Evolutionary conservation across 2,329 filamentous ascomycete genomes (phyloP), one percentile per base, ranked within the genome.

Genomic region (Fusarium keratoplasticum): DNA sequence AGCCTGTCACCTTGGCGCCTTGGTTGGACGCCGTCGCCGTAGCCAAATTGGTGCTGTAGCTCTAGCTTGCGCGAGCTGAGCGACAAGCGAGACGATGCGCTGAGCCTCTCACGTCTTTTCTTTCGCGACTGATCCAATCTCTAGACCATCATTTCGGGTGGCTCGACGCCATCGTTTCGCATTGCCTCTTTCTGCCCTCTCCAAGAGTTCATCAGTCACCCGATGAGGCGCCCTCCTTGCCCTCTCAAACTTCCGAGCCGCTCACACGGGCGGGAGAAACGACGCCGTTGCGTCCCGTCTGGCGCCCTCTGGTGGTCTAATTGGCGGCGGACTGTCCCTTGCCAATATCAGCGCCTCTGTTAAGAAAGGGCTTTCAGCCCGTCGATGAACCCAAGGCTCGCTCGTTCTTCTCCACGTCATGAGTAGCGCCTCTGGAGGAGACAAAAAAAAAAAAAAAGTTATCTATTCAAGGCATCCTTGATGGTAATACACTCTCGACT

Each of bases 131-230:
- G 31, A 33, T 52, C 47, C 25, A 47, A 25, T 27, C 35, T 38
- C 36, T 36, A 13, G 42, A 29, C 61, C 11, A 64, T 64, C 57
- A 66, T 59, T 52, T 44, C 50, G 35, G 47, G 59, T 65, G 64
- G 64, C 64, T 74, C 59, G 27, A 62, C 69, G 36, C 72, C 72
- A 70, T 61, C n/a, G 71, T 72, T 74, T 70, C 69, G 65, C 63
- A 72, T 59, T 66, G 10, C 42, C 35, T 27, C 44, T 36, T 69
- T 27, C 13, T 22, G 18, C 31, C n/a, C 52, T 58, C 29, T 60
- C 40, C n/a, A 13, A 29, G 25, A 29, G 47, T 52, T 52, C 25
- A 10, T 27, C 22, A 13, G 36, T 52, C 57, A 50, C 35, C 57
- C 55, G 42, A 65, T 33, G 63, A 59, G 62, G 31, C 40, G 40